phyloP scores from a whole-genome alignment of 2,329 filamentous ascomycete genomes.

The Hymenoscyphus occultus region DNA sequence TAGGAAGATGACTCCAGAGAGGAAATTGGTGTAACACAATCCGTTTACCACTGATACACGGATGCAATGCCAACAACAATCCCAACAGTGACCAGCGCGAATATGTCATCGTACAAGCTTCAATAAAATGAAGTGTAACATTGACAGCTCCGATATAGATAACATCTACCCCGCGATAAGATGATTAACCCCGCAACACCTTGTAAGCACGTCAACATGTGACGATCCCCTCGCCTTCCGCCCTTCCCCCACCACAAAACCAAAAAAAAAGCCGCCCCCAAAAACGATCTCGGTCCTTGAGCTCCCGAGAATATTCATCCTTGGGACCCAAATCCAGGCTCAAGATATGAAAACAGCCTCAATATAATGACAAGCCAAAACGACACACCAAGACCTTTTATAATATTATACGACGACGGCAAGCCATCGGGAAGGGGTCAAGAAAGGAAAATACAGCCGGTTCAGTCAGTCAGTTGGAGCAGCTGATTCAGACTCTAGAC shows the following conservation, averaged over 20 bases:
- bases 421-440: not conserved
- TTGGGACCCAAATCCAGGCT: not conserved
- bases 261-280: too few species aligned
- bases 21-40: not conserved
- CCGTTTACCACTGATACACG: not conserved
- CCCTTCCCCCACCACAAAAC: not conserved
- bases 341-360: not conserved
- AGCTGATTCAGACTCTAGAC: not conserved
- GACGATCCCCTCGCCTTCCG: not conserved
- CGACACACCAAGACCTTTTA: not conserved
- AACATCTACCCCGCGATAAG: not conserved
- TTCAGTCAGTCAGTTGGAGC: not conserved
- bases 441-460: not conserved
- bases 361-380: not conserved
- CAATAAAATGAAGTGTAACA: slow-evolving; percentile 18
- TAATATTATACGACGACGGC: not conserved
- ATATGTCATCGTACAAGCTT: not conserved
- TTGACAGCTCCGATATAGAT: not conserved
- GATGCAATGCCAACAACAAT: not conserved
- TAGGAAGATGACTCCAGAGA: not conserved
- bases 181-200: not conserved
- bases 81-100: not conserved
- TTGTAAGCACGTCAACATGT: not conserved
- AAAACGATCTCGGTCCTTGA: not conserved
- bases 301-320: not conserved